phyloP scores from a whole-genome alignment of 1,284 basidiomycete species.

The Melampsora medusae region DNA sequence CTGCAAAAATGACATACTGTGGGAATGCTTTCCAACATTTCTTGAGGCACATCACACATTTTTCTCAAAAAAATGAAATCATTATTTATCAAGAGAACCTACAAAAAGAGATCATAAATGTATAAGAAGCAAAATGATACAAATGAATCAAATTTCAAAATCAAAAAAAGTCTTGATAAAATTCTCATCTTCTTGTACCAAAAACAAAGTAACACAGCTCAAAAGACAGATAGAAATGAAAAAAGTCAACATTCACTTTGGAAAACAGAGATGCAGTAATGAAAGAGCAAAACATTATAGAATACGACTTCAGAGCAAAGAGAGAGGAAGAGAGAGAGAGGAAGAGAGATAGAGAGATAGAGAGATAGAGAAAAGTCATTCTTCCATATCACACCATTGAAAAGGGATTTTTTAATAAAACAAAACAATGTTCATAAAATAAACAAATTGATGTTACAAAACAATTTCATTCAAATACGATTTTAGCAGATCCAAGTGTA shows the following conservation, averaged over 20 bases:
- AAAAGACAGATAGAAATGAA: not conserved
- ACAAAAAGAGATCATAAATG: no score
- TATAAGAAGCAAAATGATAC: no score
- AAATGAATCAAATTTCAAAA: no score
- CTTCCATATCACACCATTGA: not conserved
- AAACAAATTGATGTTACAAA: not conserved
- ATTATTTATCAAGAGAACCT: no score
- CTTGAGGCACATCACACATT: no score
- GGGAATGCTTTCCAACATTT: no score
- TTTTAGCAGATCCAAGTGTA: slow-evolving; percentile 32
- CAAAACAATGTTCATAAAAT: not conserved
- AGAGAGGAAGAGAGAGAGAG: slow-evolving; percentile 1
- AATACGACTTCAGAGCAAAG: not conserved
- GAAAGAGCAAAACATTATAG: not conserved
- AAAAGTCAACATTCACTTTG: not conserved
- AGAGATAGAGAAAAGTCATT: not conserved
- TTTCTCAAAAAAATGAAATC: no score
- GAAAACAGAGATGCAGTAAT: slow-evolving; percentile 5
- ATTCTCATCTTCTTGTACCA: no score
- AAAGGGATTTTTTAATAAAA: not conserved
- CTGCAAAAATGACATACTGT: no score
- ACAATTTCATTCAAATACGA: slow-evolving; percentile 8
- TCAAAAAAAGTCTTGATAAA: no score
- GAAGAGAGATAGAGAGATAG: not conserved
- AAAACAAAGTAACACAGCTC: not conserved